Evolutionary conservation across 2,329 filamentous ascomycete species (phyloP), one percentile per base, ranked within the genome.

Genomic region (Aureobasidium sp.): DNA sequence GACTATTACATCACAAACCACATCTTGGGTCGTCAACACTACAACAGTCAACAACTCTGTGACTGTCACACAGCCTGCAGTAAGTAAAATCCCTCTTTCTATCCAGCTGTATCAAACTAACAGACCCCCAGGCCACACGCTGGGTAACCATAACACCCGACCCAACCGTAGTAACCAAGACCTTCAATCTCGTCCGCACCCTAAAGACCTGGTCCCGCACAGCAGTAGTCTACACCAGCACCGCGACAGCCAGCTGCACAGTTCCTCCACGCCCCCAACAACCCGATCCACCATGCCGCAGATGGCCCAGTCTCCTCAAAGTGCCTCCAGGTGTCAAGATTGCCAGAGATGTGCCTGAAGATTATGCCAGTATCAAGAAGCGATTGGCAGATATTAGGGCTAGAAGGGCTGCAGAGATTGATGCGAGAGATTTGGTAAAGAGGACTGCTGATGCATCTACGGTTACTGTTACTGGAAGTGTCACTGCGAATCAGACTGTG

Each of bases 231-330:
- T 42, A 64, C 12, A 69, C 66, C 1, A 69, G 71, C 50, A 77
- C 75, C 0, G 67, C 69, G 1, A 73, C 72, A 5, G 72, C 74
- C 15, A 71, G 69, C 7, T 78, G 75, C 69, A 75, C 71, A 9
- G 67, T 71, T 19, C 69, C 71, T 2, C 68, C 72, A 6, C 70
- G 66, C 22, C 69, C 67, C 15, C 65, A 67, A 15, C 64, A 65
- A 33, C 68, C 63, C 33, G 75, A 76, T 61, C 75, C 75, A 64
- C 68, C 69, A 17, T 71, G 68, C 61, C 67, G 60, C 11, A 73
- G 74, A 66, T 70, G 68, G 1, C 75, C 74, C 3, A 75, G 72
- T 35, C 61, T 67, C 3, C 61, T 75, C 15, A 70, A 52, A 5
- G 54, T 66, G 24, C 66, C 66, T 14, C 8, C 50, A 11, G 66